Evolutionary conservation across 129 eudicot genomes (phyloP).

Genomic region (Scalesia atractyloides): DNA sequence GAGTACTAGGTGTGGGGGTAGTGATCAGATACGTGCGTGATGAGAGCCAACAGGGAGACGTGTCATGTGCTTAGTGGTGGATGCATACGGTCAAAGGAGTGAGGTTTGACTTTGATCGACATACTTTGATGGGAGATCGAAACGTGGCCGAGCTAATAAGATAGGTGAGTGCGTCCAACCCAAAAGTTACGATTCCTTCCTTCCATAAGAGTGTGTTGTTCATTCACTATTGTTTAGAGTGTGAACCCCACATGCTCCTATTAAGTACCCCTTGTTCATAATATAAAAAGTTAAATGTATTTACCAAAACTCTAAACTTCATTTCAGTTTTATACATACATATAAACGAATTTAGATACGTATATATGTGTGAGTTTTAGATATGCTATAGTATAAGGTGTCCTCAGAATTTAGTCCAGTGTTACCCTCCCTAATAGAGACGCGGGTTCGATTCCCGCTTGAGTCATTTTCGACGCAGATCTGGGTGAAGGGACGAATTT

Average conservation of each 20-base stretch:
- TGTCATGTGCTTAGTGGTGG: conserved; percentile 16
- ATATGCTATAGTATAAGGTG: too few species aligned
- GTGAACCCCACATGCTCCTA: conserved; percentile 22
- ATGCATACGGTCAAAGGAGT: not conserved
- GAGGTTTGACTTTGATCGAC: conserved; percentile 16
- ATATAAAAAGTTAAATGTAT: too few species aligned
- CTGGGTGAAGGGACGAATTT: too few species aligned
- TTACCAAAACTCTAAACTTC: too few species aligned
- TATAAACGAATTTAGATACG: too few species aligned
- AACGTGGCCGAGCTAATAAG: conserved; percentile 6
- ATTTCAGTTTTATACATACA: too few species aligned
- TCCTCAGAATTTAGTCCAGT: too few species aligned
- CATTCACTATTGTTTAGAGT: conserved; percentile 18
- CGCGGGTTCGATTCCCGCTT: too few species aligned
- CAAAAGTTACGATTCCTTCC: conserved; percentile 19
- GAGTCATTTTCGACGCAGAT: too few species aligned
- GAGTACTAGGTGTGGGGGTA: conserved; percentile 17
- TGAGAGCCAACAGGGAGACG: not conserved
- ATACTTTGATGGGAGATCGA: conserved; percentile 20
- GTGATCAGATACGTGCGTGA: conserved; percentile 23
- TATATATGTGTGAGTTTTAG: too few species aligned
- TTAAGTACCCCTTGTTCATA: not conserved
- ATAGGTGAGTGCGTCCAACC: conserved; percentile 16
- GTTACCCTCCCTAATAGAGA: too few species aligned
- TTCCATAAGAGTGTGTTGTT: conserved; percentile 7